phyloP scores from a whole-genome alignment of 2,329 filamentous ascomycete species.

The Daldinia eschscholtzii region DNA sequence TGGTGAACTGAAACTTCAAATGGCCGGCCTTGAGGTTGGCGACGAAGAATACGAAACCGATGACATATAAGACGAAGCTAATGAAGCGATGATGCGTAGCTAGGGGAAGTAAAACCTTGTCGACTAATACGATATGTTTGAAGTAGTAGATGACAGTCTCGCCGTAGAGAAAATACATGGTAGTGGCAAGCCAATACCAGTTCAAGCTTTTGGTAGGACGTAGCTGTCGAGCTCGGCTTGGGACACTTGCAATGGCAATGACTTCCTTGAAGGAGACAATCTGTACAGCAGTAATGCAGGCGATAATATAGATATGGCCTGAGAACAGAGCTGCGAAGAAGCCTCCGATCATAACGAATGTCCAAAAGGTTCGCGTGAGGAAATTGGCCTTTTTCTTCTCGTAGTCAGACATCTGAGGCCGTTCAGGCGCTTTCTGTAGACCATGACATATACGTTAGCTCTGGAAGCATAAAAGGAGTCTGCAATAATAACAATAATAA shows the following conservation, averaged over 20 bases:
- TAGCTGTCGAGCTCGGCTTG: constrained; percentile 88
- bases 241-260: constrained; percentile 96
- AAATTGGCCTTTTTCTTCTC: constrained; percentile 99
- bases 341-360: constrained; percentile 92
- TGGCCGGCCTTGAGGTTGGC: constrained; percentile 93
- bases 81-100: constrained; percentile 99
- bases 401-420: constrained; percentile 73
- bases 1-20: constrained; percentile 98
- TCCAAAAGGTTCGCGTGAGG: constrained; percentile 97
- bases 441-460: background rate
- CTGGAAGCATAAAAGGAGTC: background rate
- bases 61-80: constrained; percentile 97
- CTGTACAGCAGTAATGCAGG: constrained; percentile 91
- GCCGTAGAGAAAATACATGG: constrained; percentile 99
- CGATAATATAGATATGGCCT: constrained; percentile 97
- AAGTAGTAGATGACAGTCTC: constrained; percentile 99
- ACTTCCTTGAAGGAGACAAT: constrained; percentile 99
- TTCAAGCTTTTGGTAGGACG: constrained; percentile 96
- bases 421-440: constrained; percentile 59
- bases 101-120: constrained; percentile 90
- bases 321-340: constrained; percentile 96
- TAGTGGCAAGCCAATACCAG: constrained; percentile 99
- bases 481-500: background rate
- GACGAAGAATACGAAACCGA: constrained; percentile 99
- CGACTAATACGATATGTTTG: constrained; percentile 97